Percentiles rank a stretch among this genome's conserved stretches.
These are phyloP conservation scores for Botrytis paeoniae DNA, from an alignment of 2,329 filamentous ascomycete species.

Conservation along the genomic window DNA sequence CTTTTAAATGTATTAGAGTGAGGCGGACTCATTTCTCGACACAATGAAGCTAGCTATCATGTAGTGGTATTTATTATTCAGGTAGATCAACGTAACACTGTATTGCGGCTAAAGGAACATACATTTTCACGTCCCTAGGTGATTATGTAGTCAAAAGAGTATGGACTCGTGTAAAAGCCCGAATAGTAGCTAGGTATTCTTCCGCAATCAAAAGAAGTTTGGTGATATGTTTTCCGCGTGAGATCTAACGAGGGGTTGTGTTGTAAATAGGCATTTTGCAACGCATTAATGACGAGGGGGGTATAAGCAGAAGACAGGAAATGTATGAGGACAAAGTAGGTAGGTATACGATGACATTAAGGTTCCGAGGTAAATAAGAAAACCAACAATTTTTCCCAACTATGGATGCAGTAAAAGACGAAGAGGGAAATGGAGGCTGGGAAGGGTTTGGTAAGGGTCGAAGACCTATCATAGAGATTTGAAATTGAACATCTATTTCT, in stretches of 20 bases:
- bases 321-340: neutral
- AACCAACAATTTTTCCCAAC: neutral
- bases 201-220: neutral
- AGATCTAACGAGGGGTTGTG: neutral
- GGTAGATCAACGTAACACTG: neutral
- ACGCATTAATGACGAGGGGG: neutral
- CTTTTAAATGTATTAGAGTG: neutral
- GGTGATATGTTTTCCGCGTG: neutral
- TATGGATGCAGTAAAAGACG: conserved; percentile 3
- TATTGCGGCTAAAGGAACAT: neutral
- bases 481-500: neutral
- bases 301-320: neutral
- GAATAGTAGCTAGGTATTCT: neutral
- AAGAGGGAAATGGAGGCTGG: conserved; percentile 10
- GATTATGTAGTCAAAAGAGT: neutral
- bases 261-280: neutral
- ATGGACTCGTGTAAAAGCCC: neutral
- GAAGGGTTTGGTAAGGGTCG: neutral
- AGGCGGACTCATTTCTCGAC: neutral
- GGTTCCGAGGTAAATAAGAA: neutral
- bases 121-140: neutral
- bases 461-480: neutral
- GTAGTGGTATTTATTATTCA: neutral
- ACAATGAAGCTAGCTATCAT: neutral
- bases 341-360: neutral